Percentiles rank a stretch among this genome's conserved stretches.
Conservation (phyloP, 2,329 filamentous ascomycete genomes). For the Neoscytalidium dimidiatum region DNA sequence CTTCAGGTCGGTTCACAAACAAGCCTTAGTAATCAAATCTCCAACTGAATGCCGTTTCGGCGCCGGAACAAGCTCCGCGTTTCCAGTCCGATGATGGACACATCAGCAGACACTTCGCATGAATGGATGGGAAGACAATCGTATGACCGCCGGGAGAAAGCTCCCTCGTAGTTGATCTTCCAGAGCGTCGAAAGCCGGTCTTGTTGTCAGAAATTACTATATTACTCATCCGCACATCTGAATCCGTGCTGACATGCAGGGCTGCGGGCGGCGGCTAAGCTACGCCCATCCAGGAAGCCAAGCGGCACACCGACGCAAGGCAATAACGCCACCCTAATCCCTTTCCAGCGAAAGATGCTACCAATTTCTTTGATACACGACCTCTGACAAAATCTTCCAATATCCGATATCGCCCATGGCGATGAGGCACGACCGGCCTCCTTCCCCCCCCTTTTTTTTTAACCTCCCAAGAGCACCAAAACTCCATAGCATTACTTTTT, state of each 20-base stretch:
- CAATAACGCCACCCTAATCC: slow-evolving; percentile 4
- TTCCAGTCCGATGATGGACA: no score
- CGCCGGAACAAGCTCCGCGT: no score
- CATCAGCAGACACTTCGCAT: no score
- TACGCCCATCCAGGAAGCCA: not conserved
- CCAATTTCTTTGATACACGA: not conserved
- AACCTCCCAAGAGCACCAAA: not conserved
- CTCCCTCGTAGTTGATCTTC: no score
- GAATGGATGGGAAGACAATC: no score
- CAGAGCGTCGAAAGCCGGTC: no score
- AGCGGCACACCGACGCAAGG: not conserved
- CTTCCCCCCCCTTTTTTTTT: not conserved
- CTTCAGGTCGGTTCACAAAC: no score
- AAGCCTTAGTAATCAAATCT: no score
- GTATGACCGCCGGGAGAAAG: no score
- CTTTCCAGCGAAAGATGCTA: not conserved
- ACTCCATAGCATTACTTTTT: not conserved
- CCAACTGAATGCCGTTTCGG: no score
- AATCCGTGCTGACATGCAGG: no score
- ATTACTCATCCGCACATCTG: not conserved
- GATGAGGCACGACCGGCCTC: not conserved
- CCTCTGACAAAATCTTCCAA: not conserved
- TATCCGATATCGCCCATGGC: not conserved
- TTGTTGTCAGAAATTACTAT: no score
- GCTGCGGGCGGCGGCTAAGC: not conserved